Conservation (phyloP, 441 rosid species). For the Raphanus hybrid region DNA sequence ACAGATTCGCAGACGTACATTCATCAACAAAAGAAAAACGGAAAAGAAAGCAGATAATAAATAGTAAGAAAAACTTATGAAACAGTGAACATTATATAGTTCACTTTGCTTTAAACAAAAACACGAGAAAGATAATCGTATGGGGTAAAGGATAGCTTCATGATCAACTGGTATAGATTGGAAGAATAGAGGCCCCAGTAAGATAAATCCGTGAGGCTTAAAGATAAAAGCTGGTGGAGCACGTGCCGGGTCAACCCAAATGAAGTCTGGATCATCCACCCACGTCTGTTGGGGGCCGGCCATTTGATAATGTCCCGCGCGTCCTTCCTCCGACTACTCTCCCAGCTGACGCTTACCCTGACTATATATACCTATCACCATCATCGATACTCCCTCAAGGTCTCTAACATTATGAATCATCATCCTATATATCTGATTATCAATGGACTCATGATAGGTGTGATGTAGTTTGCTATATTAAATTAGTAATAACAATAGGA, state of each 20-base stretch:
- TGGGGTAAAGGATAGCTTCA: too few species aligned
- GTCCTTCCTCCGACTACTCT: slow-evolving; percentile 64
- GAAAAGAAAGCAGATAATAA: too few species aligned
- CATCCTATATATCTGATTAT: background rate
- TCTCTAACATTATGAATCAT: slow-evolving; percentile 15
- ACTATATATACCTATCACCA: slow-evolving; percentile 63
- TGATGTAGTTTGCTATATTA: background rate
- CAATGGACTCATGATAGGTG: too few species aligned
- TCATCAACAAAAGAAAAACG: too few species aligned
- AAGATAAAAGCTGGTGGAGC: slow-evolving; percentile 17
- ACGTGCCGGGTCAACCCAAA: slow-evolving; percentile 34
- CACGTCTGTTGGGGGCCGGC: slow-evolving; percentile 26
- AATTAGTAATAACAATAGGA: too few species aligned
- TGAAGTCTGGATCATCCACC: background rate
- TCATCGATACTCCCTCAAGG: slow-evolving; percentile 78
- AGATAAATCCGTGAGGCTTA: background rate
- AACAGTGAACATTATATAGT: too few species aligned
- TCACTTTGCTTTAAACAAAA: too few species aligned
- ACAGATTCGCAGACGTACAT: too few species aligned
- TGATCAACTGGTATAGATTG: background rate
- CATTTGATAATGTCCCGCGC: slow-evolving; percentile 45
- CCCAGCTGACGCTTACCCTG: slow-evolving; percentile 67
- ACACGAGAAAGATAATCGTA: too few species aligned
- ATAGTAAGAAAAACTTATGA: too few species aligned
- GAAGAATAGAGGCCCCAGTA: slow-evolving; percentile 13